Conservation (phyloP, 176 grass and related monocot genomes). For the Ensete ventricosum region DNA sequence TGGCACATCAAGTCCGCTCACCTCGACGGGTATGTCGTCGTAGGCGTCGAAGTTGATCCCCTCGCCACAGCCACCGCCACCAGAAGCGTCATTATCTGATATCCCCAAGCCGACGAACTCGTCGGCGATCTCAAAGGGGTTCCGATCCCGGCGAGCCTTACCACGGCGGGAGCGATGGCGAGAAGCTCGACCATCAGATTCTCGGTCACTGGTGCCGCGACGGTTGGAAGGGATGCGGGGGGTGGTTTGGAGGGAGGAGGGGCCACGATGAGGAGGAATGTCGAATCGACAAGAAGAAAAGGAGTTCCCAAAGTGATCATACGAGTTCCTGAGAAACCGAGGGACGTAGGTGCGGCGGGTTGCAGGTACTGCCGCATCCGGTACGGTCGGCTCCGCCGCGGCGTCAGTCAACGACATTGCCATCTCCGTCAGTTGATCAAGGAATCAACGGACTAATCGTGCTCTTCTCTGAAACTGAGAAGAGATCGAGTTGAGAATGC, state of each 20-base stretch:
- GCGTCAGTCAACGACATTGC: background rate
- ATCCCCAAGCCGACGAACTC: slow-evolving; percentile 2
- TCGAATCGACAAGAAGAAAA: background rate
- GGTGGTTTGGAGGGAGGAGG: background rate
- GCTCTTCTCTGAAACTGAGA: no score
- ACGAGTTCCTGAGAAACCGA: background rate
- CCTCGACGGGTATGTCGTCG: slow-evolving; percentile 66
- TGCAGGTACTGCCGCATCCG: background rate
- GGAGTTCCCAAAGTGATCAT: background rate
- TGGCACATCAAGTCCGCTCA: slow-evolving; percentile 43
- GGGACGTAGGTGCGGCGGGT: background rate
- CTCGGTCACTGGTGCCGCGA: background rate
- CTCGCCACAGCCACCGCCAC: background rate
- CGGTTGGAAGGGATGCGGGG: background rate
- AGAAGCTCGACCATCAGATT: background rate
- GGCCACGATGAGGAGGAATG: background rate
- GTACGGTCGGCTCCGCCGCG: background rate
- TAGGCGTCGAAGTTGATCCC: slow-evolving; percentile 34
- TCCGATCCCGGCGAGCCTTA: background rate
- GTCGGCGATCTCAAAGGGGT: background rate
- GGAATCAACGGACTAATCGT: no score
- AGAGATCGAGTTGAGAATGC: no score
- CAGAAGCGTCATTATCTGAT: background rate
- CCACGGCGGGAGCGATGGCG: background rate
- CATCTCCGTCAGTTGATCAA: background rate